These are phyloP conservation scores for Ogataea angusta DNA, from an alignment of 805 yeast genomes.

Conservation along the genomic window DNA sequence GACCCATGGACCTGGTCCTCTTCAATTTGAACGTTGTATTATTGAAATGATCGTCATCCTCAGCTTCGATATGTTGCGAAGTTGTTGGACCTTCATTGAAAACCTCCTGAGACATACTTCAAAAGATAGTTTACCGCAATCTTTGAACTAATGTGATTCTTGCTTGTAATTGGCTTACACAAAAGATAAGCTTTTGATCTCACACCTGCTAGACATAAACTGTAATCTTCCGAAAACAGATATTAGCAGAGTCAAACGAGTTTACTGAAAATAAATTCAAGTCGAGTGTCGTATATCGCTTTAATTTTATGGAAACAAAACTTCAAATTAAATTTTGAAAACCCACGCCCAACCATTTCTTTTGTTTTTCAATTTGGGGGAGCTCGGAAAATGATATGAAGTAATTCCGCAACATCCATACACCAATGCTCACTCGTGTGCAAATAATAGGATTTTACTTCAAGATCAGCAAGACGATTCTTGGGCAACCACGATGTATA, in stretches of 20 bases:
- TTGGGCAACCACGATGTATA: too few relatives aligned
- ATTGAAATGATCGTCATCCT: slow-evolving; percentile 66
- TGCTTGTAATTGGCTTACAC: slow-evolving; percentile 4
- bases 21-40: slow-evolving; percentile 70
- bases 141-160: neutral
- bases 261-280: neutral
- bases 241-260: neutral
- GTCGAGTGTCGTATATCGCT: neutral
- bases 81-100: slow-evolving; percentile 61
- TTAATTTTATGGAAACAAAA: slow-evolving; percentile 11
- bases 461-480: too few relatives aligned
- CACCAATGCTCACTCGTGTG: neutral
- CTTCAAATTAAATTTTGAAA: slow-evolving; percentile 5
- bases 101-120: slow-evolving; percentile 30
- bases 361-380: neutral
- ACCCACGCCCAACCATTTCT: slow-evolving; percentile 14
- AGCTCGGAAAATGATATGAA: too few relatives aligned
- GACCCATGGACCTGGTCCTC: slow-evolving; percentile 79
- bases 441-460: too few relatives aligned
- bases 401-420: neutral
- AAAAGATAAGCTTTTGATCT: neutral
- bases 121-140: neutral
- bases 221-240: neutral
- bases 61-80: slow-evolving; percentile 66
- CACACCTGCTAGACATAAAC: slow-evolving; percentile 1